Evolutionary conservation across 345 rosid genomes (phyloP), one percentile per base, ranked within the genome.

Genomic region (Salix dunnii): DNA sequence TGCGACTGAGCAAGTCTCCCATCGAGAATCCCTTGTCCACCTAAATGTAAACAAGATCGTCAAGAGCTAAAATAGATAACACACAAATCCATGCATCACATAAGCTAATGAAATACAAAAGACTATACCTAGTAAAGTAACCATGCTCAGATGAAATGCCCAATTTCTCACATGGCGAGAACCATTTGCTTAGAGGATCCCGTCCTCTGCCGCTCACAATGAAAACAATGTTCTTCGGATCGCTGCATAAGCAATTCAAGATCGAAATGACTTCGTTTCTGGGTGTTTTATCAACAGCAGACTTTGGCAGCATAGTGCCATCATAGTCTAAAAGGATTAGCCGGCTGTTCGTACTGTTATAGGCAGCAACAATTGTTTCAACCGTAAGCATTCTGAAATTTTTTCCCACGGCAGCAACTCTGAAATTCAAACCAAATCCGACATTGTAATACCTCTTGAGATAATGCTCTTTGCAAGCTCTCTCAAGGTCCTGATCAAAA

Each of bases 81-180:
- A 66, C 6, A 2, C 21, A 66, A 28, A 18, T 35, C n/a, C 23
- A 9, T 2, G 46, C n/a, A 31, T 66, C 23, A 66, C 51, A 69
- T 20, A 67, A 36, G 65, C n/a, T 43, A 46, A 62, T 46, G 51
- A 74, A 38, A 48, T 33, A 36, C 30, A 67, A 53, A 38, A 40
- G 63, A 38, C 35, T 63, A 71, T 85, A 93, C 97, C 94, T 90
- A 12, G 88, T 87, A 73, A 89, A 90, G 76, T 81, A 93, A 51
- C 98, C 97, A 79, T 93, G 98, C 77, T 93, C 98, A 31, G 98
- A 97, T 30, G 98, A 87, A 80, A 93, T 80, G 5, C 98, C 98
- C 67, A 93, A 77, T 58, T 79, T 86, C 58, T 85, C 88, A 73
- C 92, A 89, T 38, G 87, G 87, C 73, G 82, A 82, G 76, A 93